phyloP scores from a whole-genome alignment of 1,284 basidiomycete species.

The Sanghuangporus baumii region DNA sequence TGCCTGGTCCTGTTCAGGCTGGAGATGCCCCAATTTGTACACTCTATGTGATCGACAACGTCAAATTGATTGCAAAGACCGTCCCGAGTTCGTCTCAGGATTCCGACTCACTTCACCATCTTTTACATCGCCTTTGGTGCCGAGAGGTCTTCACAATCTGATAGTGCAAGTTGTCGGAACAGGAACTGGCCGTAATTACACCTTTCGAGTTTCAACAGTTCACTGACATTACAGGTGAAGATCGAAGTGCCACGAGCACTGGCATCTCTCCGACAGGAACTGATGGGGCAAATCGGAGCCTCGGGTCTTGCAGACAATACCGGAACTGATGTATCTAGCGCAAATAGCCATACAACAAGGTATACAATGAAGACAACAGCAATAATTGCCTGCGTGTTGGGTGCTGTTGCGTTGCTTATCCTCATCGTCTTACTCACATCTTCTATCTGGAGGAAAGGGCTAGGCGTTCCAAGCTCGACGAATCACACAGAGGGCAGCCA shows the following conservation, averaged over 20 bases:
- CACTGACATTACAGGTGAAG: not conserved
- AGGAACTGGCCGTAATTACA: slow-evolving; percentile 9
- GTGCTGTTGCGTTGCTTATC: not conserved
- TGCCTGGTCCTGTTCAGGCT: too few relatives aligned
- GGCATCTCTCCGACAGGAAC: too few relatives aligned
- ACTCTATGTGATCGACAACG: too few relatives aligned
- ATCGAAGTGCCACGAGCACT: not conserved
- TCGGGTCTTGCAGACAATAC: too few relatives aligned
- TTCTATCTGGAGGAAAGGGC: not conserved
- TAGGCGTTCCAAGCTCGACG: not conserved
- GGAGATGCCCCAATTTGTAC: too few relatives aligned
- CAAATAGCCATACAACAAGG: too few relatives aligned
- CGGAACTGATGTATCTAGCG: not conserved
- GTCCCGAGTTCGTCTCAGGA: too few relatives aligned
- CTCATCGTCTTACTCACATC: not conserved
- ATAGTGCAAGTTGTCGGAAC: slow-evolving; percentile 7
- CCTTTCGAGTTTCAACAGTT: slow-evolving; percentile 7
- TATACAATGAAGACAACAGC: not conserved
- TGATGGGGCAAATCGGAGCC: not conserved
- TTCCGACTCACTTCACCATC: too few relatives aligned
- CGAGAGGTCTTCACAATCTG: slow-evolving; percentile 1
- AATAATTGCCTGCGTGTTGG: not conserved
- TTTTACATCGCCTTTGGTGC: too few relatives aligned
- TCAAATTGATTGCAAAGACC: too few relatives aligned
- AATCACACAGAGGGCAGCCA: too few relatives aligned